Percentiles rank a stretch among this genome's conserved stretches.
These are phyloP conservation scores for Neoconidiobolus thromboides DNA, from an alignment of 371 early-diverging fungal genomes.

Conservation along the genomic window DNA sequence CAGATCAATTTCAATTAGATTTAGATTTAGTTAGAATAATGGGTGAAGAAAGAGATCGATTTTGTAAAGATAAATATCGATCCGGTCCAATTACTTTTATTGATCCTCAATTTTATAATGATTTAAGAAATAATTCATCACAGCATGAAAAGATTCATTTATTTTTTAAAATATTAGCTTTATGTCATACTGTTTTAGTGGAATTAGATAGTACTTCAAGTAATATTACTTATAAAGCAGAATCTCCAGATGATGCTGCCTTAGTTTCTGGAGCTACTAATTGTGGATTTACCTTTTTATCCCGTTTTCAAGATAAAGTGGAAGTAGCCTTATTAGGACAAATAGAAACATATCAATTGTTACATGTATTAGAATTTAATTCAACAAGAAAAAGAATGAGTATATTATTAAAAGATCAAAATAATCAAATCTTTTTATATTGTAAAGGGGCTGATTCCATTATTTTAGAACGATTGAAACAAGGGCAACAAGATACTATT, in stretches of 20 bases:
- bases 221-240: constrained; percentile 28
- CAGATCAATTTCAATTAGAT: not conserved
- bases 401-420: constrained; percentile 49
- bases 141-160: constrained; percentile 27
- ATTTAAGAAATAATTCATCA: constrained; percentile 18
- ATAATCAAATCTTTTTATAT: constrained; percentile 57
- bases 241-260: constrained; percentile 74
- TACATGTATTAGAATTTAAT: constrained; percentile 78
- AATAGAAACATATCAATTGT: constrained; percentile 36
- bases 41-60: not conserved
- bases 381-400: constrained; percentile 90
- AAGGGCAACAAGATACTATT: constrained; percentile 20
- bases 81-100: constrained; percentile 41
- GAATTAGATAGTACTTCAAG: constrained; percentile 24
- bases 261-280: constrained; percentile 66
- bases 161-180: constrained; percentile 70
- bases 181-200: constrained; percentile 87
- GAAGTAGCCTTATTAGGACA: constrained; percentile 44
- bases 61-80: not conserved
- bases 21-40: not conserved
- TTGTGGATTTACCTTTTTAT: constrained; percentile 66
- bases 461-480: constrained; percentile 51
- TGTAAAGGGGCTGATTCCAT: constrained; percentile 96
- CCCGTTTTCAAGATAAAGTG: constrained; percentile 23
- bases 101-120: constrained; percentile 52